Base-by-base conservation (phyloP, 495 filamentous ascomycete species). In the Neurospora africana region DNA sequence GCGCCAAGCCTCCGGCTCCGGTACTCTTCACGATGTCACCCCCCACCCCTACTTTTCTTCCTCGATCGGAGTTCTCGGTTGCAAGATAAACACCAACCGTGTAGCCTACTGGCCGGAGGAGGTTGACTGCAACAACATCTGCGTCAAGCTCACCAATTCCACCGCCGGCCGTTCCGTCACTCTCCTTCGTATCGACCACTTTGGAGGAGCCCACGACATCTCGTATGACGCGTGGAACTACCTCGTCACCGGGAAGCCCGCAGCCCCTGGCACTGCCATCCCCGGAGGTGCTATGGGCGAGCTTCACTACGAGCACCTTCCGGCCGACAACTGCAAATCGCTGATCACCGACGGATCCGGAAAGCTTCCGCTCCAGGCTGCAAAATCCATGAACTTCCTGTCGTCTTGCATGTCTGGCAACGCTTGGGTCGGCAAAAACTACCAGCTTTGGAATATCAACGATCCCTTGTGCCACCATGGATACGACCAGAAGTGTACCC, bases 191-290 rank as follows among this genome's bases (percentile, higher is more conserved):
- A 71, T 82, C 41, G 81, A 82, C 75, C 75, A 77, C 37, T 81
- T 78, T 10, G 70, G 78, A 33, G 81, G 81, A 44, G 81, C 81
- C 11, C 72, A 81, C 72, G 81, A 82, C 37, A 73, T 82, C 47
- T 76, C 73, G 37, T 82, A 80, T 68, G 81, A 82, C 36, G 79
- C 80, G 13, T 82, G 80, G 80, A 81, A 82, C 68, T 80, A 79
- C 36, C 79, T 82, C 2, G 73, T 75, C 41, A 81, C 79, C 0
- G 81, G 81, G 11, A 68, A 75, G 5, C 76, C 78, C 17, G 81
- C 81, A 1, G 78, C 78, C 13, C 43, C 43, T 6, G 47, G 47
- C 4, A 58, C 47, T 5, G 74, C 81, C 11, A 74, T 75, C 9
- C 70, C 77, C 3, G 81, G 81, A 68, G 81, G 79, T 7, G 74